phyloP scores from a whole-genome alignment of 164 flowering plant species.

The Macadamia tetraphylla region DNA sequence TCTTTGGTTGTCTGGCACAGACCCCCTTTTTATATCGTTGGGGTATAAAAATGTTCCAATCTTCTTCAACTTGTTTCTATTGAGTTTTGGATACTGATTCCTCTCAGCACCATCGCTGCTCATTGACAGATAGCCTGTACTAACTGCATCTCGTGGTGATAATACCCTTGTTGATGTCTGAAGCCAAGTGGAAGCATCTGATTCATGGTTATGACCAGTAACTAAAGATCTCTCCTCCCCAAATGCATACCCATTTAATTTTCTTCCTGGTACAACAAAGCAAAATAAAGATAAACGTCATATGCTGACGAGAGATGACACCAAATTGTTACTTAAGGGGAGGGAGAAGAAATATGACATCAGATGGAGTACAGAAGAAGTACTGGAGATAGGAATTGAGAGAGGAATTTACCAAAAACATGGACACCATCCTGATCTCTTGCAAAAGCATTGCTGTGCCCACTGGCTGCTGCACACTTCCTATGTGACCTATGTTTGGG shows the following conservation, averaged over 20 bases:
- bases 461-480: constrained; percentile 43
- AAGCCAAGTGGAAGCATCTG: constrained; percentile 51
- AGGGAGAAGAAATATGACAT: no score
- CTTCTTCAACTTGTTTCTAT: constrained; percentile 49
- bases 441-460: constrained; percentile 29
- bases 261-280: constrained; percentile 48
- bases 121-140: constrained; percentile 33
- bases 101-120: constrained; percentile 46
- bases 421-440: constrained; percentile 62
- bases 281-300: not conserved
- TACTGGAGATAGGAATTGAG: not conserved
- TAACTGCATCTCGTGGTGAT: constrained; percentile 48
- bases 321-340: no score
- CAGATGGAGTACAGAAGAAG: no score
- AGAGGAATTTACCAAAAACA: constrained; percentile 34
- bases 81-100: constrained; percentile 35
- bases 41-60: constrained; percentile 27
- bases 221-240: constrained; percentile 51
- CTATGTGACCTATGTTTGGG: constrained; percentile 83
- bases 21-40: constrained; percentile 24
- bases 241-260: constrained; percentile 41
- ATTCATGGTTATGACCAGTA: constrained; percentile 34
- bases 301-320: not conserved
- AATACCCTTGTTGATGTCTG: constrained; percentile 40
- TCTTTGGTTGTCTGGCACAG: constrained; percentile 29